These are phyloP conservation scores for Aspergillus pseudoviridinutans DNA, from an alignment of 2,329 filamentous ascomycete genomes.

Conservation along the genomic window DNA sequence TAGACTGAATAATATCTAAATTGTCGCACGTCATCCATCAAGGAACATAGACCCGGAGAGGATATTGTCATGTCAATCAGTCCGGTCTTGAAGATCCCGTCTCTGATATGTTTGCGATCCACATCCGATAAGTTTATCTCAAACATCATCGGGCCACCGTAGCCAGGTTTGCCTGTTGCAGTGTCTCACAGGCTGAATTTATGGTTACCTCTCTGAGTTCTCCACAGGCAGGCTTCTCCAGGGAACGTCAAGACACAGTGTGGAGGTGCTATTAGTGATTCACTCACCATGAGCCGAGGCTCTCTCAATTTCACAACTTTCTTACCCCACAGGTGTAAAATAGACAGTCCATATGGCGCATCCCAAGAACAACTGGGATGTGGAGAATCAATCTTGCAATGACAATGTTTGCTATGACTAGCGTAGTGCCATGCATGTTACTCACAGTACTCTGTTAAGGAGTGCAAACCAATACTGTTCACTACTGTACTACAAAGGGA, in stretches of 20 bases:
- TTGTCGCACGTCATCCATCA: not conserved
- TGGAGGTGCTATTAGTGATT: not conserved
- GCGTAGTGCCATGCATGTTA: too few species aligned
- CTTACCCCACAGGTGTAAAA: not conserved
- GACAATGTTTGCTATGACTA: not conserved
- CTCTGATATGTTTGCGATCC: conserved; percentile 10
- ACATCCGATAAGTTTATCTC: conserved; percentile 11
- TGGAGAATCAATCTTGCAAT: not conserved
- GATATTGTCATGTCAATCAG: not conserved
- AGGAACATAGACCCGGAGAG: not conserved
- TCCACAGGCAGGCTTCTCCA: not conserved
- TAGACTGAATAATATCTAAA: too few species aligned
- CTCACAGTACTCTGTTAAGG: not conserved
- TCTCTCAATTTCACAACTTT: not conserved
- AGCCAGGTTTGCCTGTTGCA: not conserved
- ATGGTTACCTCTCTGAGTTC: not conserved
- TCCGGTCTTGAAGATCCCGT: conserved; percentile 4
- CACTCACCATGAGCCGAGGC: not conserved
- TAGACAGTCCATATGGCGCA: not conserved
- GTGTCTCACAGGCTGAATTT: not conserved
- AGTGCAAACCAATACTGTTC: not conserved
- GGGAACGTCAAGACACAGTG: not conserved
- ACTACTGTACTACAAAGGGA: not conserved
- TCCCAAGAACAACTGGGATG: not conserved
- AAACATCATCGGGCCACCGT: not conserved